Evolutionary conservation across 371 early-diverging fungal genomes (phyloP).

Genomic region (Actinomortierella wolfii): DNA sequence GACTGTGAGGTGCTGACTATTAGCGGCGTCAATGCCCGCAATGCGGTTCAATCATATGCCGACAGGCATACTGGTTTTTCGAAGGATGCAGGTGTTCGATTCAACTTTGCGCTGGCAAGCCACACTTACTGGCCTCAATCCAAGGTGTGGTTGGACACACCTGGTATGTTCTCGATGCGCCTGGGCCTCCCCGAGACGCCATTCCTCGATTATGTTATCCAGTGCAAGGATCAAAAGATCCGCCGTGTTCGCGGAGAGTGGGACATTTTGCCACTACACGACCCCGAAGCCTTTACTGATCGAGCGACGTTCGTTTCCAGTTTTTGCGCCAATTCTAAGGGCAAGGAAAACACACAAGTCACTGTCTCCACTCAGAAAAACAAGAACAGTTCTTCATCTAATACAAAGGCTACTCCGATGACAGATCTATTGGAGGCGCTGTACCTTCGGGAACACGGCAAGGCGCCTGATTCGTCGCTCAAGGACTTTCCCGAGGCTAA

Average conservation of each 20-base stretch:
- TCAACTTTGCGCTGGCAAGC: slow-evolving; percentile 33
- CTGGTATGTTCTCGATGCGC: slow-evolving; percentile 13
- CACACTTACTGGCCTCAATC: slow-evolving; percentile 7
- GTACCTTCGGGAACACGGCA: slow-evolving; percentile 8
- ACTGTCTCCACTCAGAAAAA: no score
- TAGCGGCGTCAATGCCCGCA: slow-evolving; percentile 38
- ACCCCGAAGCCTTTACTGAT: slow-evolving; percentile 4
- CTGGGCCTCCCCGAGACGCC: slow-evolving; percentile 1
- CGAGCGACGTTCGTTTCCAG: slow-evolving; percentile 10
- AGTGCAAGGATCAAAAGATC: slow-evolving; percentile 2
- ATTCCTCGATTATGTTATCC: slow-evolving; percentile 4
- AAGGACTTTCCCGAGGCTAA: slow-evolving; percentile 12
- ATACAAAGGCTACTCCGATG: not conserved
- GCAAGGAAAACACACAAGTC: no score
- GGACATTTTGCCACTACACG: not conserved
- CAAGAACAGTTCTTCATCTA: no score
- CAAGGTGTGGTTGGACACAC: not conserved
- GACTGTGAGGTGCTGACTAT: slow-evolving; percentile 41
- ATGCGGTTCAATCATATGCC: slow-evolving; percentile 36
- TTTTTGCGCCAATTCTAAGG: slow-evolving; percentile 3
- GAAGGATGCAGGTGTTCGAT: slow-evolving; percentile 46
- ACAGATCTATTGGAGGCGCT: not conserved
- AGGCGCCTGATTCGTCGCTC: not conserved
- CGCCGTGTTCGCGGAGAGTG: not conserved
- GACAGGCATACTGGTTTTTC: slow-evolving; percentile 39